Conservation (phyloP, 257 asterid genomes). For the Craterostigma plantagineum region DNA sequence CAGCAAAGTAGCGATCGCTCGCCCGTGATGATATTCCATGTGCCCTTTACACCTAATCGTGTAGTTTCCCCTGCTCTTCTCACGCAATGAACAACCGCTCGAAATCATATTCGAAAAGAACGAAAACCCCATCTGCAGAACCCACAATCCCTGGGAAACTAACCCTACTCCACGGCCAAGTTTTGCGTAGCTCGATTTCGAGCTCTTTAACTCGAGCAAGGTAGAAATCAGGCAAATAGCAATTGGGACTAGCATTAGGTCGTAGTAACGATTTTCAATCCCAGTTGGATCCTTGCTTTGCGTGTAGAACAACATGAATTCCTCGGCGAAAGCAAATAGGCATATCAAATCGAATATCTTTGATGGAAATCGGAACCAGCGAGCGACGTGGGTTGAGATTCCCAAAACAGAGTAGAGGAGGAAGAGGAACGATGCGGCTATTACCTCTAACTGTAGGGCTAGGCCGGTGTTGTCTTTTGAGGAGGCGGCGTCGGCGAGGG, state of each 20-base stretch:
- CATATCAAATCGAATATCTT: slow-evolving; percentile 30
- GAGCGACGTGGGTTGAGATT: slow-evolving; percentile 17
- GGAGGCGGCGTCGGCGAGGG: slow-evolving; percentile 44
- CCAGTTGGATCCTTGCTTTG: slow-evolving; percentile 73
- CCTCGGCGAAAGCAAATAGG: slow-evolving; percentile 64
- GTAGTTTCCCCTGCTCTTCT: slow-evolving; percentile 69
- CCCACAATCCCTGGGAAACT: slow-evolving; percentile 71
- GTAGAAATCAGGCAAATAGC: slow-evolving; percentile 61
- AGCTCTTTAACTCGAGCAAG: slow-evolving; percentile 39
- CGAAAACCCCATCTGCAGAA: slow-evolving; percentile 83
- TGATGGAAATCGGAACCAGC: slow-evolving; percentile 24
- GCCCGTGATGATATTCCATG: slow-evolving; percentile 67
- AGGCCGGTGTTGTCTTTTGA: slow-evolving; percentile 40
- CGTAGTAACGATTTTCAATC: slow-evolving; percentile 71
- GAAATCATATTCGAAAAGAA: slow-evolving; percentile 51
- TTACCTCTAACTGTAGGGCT: slow-evolving; percentile 55
- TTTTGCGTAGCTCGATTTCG: slow-evolving; percentile 27
- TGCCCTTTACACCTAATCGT: slow-evolving; percentile 81
- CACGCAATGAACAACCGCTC: slow-evolving; percentile 55
- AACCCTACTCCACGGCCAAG: slow-evolving; percentile 67
- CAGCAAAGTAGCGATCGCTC: slow-evolving; percentile 75
- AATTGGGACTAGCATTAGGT: slow-evolving; percentile 52
- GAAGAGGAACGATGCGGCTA: slow-evolving; percentile 38
- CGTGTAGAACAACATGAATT: slow-evolving; percentile 49
- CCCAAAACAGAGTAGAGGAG: slow-evolving; percentile 49